These are phyloP conservation scores for Allomyces javanicus DNA, from an alignment of 192 early-diverging fungal genomes.

Conservation along the genomic window DNA sequence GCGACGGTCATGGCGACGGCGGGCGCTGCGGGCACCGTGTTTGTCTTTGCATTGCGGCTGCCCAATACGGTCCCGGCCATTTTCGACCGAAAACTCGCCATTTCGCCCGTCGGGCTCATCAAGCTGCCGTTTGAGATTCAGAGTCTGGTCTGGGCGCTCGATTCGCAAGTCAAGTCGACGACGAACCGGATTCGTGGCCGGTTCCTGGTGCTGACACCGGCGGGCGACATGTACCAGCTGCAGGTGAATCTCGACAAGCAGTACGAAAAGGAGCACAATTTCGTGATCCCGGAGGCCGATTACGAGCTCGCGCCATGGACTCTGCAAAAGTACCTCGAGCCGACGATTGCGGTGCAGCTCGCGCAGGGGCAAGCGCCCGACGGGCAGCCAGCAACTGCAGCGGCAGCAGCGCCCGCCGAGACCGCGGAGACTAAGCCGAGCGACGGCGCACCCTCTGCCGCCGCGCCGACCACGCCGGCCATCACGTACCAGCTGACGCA, in stretches of 20 bases:
- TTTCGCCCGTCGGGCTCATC: neutral
- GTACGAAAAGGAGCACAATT: neutral
- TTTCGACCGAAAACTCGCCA: neutral
- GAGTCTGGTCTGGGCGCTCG: neutral
- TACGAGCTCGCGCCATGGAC: neutral
- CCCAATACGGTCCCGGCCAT: neutral
- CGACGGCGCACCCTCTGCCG: neutral
- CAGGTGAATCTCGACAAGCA: neutral
- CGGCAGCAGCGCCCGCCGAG: neutral
- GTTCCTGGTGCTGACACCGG: neutral
- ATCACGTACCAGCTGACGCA: neutral
- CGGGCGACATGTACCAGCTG: neutral
- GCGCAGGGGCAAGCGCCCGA: neutral
- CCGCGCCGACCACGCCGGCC: neutral
- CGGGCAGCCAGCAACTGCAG: neutral
- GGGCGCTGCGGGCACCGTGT: conserved; percentile 24
- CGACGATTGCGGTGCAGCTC: neutral
- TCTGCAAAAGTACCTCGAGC: neutral
- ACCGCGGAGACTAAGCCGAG: neutral
- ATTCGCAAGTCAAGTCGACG: neutral
- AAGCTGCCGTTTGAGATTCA: neutral
- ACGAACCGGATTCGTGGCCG: neutral
- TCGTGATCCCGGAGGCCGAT: neutral
- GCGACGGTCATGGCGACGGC: conserved; percentile 25
- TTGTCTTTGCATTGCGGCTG: conserved; percentile 19